Conservation (phyloP, 495 filamentous ascomycete species). For the Podospora appendiculata region DNA sequence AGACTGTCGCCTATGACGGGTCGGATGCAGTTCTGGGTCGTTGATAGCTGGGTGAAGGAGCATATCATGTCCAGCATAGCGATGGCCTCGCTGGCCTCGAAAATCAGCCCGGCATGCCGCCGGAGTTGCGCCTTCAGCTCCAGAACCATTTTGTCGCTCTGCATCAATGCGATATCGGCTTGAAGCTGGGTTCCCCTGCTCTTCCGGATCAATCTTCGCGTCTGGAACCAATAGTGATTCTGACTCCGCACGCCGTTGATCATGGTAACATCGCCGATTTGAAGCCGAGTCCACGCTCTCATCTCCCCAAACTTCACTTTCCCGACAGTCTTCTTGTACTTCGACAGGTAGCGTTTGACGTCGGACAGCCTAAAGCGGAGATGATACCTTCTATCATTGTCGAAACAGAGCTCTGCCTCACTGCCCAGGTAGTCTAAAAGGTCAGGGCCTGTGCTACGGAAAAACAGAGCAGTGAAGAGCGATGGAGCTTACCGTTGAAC, state of each 20-base stretch:
- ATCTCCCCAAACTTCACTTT: too few relatives aligned
- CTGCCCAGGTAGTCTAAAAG: conserved; percentile 6
- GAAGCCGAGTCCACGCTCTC: not conserved
- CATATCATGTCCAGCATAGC: conserved; percentile 91
- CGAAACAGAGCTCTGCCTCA: conserved; percentile 57
- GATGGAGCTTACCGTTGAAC: conserved; percentile 15
- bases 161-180: conserved; percentile 65
- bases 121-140: conserved; percentile 61
- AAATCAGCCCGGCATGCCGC: conserved; percentile 59
- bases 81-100: conserved; percentile 74
- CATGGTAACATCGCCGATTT: conserved; percentile 24
- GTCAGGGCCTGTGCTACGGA: not conserved
- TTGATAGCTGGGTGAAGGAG: conserved; percentile 72
- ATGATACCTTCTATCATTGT: conserved; percentile 71
- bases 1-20: conserved; percentile 70
- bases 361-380: conserved; percentile 60
- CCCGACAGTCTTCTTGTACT: too few relatives aligned
- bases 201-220: conserved; percentile 69
- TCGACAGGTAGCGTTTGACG: conserved; percentile 40
- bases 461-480: not conserved
- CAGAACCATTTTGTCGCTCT: conserved; percentile 67
- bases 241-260: conserved; percentile 71
- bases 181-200: conserved; percentile 53
- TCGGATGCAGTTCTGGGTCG: conserved; percentile 68
- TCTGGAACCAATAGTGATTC: conserved; percentile 74